phyloP scores from a whole-genome alignment of 768 basidiomycete genomes.

The button mushroom (Agaricus bisporus) region DNA sequence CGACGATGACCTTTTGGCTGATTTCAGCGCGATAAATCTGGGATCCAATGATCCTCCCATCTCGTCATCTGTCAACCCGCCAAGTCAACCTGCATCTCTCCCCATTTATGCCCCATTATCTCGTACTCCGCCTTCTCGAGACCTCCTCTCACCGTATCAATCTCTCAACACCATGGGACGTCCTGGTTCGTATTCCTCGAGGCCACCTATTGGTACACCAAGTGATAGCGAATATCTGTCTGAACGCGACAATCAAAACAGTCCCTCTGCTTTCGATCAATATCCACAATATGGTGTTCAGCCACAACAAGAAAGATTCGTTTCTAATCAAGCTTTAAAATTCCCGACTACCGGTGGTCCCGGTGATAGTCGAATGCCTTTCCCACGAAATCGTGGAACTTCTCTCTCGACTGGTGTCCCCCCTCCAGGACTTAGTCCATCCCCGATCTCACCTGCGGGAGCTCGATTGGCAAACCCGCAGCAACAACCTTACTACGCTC shows the following conservation, averaged over 20 bases:
- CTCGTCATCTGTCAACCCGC: conserved; percentile 42
- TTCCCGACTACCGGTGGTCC: conserved; percentile 29
- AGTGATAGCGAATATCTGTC: conserved; percentile 55
- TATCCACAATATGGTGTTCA: conserved; percentile 18
- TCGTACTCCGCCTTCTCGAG: conserved; percentile 52
- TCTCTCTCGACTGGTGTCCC: conserved; percentile 3
- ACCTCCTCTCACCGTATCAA: conserved; percentile 48
- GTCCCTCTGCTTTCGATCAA: conserved; percentile 24
- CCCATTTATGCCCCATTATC: conserved; percentile 71
- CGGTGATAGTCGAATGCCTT: conserved; percentile 10
- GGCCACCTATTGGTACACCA: conserved; percentile 51
- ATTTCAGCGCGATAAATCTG: conserved; percentile 60
- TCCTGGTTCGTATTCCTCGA: conserved; percentile 40
- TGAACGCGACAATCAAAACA: conserved; percentile 26
- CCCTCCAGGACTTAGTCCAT: conserved; percentile 19
- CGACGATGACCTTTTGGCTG: conserved; percentile 77
- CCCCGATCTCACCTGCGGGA: conserved; percentile 50
- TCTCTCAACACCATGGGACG: conserved; percentile 54
- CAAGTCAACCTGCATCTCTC: conserved; percentile 68
- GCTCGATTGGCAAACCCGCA: conserved; percentile 34
- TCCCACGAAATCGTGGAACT: conserved; percentile 14
- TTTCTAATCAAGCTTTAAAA: conserved; percentile 61
- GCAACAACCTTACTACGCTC: conserved; percentile 39
- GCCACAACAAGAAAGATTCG: conserved; percentile 47
- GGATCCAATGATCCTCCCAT: conserved; percentile 34